A percentile compares a stretch with the other conserved stretches of the same genome.
Evolutionary conservation across 2,329 filamentous ascomycete genomes (phyloP).

Genomic region (Monilinia laxa): DNA sequence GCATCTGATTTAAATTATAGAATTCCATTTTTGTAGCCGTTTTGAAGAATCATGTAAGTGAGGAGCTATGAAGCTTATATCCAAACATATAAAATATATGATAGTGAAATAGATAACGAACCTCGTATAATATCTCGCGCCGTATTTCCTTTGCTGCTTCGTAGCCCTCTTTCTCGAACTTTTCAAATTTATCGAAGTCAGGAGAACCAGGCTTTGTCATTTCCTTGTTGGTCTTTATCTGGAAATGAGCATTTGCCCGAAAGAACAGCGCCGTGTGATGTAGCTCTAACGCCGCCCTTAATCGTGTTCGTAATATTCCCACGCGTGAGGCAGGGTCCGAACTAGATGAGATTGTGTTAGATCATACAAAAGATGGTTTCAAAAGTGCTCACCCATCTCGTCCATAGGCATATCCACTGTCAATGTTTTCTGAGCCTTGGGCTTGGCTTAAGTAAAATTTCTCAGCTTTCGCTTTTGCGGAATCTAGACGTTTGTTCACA

Average conservation of each 20-base stretch:
- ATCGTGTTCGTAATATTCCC: constrained; percentile 59
- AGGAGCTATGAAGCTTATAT: constrained; percentile 36
- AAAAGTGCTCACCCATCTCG: constrained; percentile 38
- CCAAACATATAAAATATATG: neutral
- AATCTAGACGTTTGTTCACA: neutral
- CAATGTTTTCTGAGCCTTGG: neutral
- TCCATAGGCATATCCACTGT: constrained; percentile 19
- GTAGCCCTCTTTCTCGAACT: constrained; percentile 70
- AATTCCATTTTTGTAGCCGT: neutral
- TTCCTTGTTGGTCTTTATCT: constrained; percentile 71
- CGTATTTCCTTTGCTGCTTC: constrained; percentile 75
- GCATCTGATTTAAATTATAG: neutral
- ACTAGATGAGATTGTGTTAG: neutral
- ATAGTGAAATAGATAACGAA: constrained; percentile 18
- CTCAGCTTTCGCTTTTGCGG: neutral
- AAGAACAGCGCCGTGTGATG: constrained; percentile 84
- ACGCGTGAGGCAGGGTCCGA: constrained; percentile 44
- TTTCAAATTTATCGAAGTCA: constrained; percentile 64
- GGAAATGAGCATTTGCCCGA: constrained; percentile 77
- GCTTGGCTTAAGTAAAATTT: too few relatives aligned
- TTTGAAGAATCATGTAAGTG: neutral
- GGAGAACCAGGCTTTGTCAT: constrained; percentile 66
- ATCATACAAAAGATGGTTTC: neutral
- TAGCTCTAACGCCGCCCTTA: constrained; percentile 74
- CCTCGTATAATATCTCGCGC: constrained; percentile 70